These are phyloP conservation scores for Powellomyces hirtus DNA, from an alignment of 192 early-diverging fungal genomes.

Conservation along the genomic window DNA sequence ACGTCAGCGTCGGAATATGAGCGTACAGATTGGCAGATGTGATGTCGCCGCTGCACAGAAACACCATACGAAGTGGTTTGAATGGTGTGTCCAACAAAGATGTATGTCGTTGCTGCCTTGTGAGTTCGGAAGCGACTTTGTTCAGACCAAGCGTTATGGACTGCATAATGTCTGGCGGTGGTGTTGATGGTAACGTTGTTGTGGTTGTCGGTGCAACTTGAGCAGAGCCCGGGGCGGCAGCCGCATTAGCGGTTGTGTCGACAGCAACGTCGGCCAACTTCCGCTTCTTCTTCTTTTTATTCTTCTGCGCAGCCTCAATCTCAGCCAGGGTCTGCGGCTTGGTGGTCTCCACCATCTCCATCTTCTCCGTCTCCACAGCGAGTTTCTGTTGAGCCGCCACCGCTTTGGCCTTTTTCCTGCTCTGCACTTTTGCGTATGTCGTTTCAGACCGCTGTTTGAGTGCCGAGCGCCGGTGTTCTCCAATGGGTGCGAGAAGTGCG, in stretches of 20 bases:
- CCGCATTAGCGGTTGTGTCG: background rate
- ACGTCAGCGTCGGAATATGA: slow-evolving; percentile 31
- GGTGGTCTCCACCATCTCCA: background rate
- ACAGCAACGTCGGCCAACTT: background rate
- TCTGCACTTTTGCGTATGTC: background rate
- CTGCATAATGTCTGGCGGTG: background rate
- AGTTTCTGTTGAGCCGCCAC: background rate
- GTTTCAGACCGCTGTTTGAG: background rate
- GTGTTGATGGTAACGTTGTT: background rate
- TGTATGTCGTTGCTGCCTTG: background rate
- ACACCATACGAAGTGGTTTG: slow-evolving; percentile 10
- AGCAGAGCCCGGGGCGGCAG: background rate
- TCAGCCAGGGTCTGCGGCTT: slow-evolving; percentile 14
- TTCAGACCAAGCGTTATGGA: slow-evolving; percentile 13
- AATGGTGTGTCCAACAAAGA: background rate
- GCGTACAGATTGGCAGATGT: slow-evolving; percentile 26
- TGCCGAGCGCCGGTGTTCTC: background rate
- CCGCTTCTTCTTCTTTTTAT: slow-evolving; percentile 8
- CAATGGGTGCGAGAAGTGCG: background rate
- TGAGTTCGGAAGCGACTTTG: background rate
- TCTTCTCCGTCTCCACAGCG: background rate
- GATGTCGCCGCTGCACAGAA: slow-evolving; percentile 32
- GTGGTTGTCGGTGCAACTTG: background rate
- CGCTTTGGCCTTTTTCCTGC: background rate
- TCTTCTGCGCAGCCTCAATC: slow-evolving; percentile 15